A percentile compares a stretch with the other conserved stretches of the same genome.
Conservation (phyloP, 192 early-diverging fungal genomes). For the Coemansia sp. region DNA sequence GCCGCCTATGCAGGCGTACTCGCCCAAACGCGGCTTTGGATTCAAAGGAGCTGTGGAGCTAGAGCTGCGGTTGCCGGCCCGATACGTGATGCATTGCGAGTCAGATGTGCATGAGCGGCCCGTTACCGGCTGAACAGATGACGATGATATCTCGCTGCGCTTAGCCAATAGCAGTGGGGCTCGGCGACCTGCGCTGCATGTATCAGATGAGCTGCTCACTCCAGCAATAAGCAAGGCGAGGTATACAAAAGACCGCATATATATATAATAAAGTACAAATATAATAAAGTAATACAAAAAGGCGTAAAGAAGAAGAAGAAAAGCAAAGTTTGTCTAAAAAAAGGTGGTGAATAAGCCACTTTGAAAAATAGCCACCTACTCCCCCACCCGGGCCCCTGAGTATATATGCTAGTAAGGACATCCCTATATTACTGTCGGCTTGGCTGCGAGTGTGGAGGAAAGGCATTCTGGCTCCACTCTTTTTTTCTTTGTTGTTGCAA, state of each 20-base stretch:
- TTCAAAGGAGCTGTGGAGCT: background rate
- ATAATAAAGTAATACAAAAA: background rate
- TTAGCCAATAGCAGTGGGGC: slow-evolving; percentile 1
- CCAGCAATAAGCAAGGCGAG: background rate
- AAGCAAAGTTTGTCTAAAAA: background rate
- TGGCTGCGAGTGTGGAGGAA: background rate
- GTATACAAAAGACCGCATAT: slow-evolving; percentile 5
- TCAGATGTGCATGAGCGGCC: slow-evolving; percentile 32
- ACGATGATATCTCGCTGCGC: background rate
- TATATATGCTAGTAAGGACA: background rate
- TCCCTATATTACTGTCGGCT: background rate
- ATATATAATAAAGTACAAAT: background rate
- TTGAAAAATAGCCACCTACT: background rate
- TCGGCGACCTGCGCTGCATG: slow-evolving; percentile 4
- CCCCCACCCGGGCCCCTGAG: background rate
- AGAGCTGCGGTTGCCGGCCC: slow-evolving; percentile 21
- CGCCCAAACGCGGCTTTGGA: slow-evolving; percentile 43
- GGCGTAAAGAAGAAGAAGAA: background rate
- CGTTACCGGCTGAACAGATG: background rate
- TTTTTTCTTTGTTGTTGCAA: background rate
- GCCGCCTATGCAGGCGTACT: slow-evolving; percentile 59
- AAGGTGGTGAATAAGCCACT: background rate
- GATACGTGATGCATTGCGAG: slow-evolving; percentile 40
- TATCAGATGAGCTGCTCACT: slow-evolving; percentile 1
- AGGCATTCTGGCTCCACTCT: background rate